A percentile compares a stretch with the other conserved stretches of the same genome.
phyloP scores from a whole-genome alignment of 805 yeast genomes.

The Metschnikowia matae region DNA sequence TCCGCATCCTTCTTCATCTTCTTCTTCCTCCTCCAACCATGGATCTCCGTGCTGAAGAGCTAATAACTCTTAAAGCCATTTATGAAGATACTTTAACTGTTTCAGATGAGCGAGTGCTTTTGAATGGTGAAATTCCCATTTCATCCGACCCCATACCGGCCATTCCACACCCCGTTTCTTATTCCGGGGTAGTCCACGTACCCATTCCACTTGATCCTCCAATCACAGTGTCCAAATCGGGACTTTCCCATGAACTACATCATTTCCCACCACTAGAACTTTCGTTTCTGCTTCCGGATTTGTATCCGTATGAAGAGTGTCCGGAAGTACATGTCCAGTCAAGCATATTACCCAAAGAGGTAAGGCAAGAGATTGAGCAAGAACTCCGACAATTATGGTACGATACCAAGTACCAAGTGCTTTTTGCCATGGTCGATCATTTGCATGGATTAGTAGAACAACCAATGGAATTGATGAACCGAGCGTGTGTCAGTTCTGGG shows the following conservation, averaged over 20 bases:
- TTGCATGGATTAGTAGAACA: conserved; percentile 12
- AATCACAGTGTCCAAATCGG: not conserved
- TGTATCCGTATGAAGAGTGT: conserved; percentile 30
- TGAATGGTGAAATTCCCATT: not conserved
- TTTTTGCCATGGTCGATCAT: conserved; percentile 43
- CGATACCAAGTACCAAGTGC: conserved; percentile 32
- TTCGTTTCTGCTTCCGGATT: conserved; percentile 26
- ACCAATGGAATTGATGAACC: not conserved
- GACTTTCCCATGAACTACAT: conserved; percentile 10
- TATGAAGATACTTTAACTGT: conserved; percentile 32
- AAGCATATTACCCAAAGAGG: conserved; percentile 25
- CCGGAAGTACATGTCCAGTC: conserved; percentile 27
- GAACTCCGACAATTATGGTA: conserved; percentile 31
- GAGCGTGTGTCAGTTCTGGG: not conserved
- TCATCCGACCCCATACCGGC: not conserved
- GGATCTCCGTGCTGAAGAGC: conserved; percentile 32
- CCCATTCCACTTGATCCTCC: conserved; percentile 11
- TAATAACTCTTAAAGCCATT: conserved; percentile 38
- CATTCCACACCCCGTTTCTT: not conserved
- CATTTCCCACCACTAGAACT: conserved; percentile 31
- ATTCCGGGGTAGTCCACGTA: conserved; percentile 6
- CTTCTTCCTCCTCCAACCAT: not conserved
- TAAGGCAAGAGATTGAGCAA: conserved; percentile 11
- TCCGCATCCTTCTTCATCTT: not conserved
- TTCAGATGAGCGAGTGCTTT: not conserved